Base-by-base conservation (phyloP, 768 basidiomycete species). In the Amanita exitialis region DNA sequence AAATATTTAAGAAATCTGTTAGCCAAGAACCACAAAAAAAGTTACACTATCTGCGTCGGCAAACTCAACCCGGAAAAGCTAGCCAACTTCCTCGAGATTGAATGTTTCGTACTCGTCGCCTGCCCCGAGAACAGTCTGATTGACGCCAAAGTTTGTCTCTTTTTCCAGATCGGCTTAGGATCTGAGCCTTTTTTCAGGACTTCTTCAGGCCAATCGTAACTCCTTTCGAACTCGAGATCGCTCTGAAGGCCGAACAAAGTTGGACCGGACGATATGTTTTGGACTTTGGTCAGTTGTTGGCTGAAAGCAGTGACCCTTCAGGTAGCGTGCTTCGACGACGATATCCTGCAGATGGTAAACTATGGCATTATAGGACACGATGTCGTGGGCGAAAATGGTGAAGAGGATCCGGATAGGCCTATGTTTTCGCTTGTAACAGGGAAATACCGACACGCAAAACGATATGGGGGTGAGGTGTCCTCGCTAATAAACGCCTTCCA, bases 21-120 rank as follows among this genome's bases (percentile, higher is more conserved):
- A 45, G 63, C 73, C 1, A 73, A 71, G 35, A 74, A 80, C 1
- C 79, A 76, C 53, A 95, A 94, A 69, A 98, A 98, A 64, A 81
- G 80, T 54, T 99, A 98, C 66, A 97, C 95, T 2, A 80, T 99
- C 57, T 88, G 83, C 48, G 94, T 99, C 0, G 95, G 96, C 34
- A 92, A 95, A 66, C 77, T 96, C 43, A 96, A 90, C 58, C 94
- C 96, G 0, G 79, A 92, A 6, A 98, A 98, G 60, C 75, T 98
- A 18, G 95, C 84, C 7, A 99, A 98, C 66, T 98, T 97, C 64
- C 77, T 88, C 60, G 94, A 97, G 64, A 84, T 99, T 44, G 95
- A 97, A 61, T 95, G 93, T 59, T 98, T 92, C 60, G 85, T 97
- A 15, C 74, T 96, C 52, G 89, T 96, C 3, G 94, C 94, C 2